phyloP scores from a whole-genome alignment of 768 basidiomycete genomes.

The Tephrocybe sp. region DNA sequence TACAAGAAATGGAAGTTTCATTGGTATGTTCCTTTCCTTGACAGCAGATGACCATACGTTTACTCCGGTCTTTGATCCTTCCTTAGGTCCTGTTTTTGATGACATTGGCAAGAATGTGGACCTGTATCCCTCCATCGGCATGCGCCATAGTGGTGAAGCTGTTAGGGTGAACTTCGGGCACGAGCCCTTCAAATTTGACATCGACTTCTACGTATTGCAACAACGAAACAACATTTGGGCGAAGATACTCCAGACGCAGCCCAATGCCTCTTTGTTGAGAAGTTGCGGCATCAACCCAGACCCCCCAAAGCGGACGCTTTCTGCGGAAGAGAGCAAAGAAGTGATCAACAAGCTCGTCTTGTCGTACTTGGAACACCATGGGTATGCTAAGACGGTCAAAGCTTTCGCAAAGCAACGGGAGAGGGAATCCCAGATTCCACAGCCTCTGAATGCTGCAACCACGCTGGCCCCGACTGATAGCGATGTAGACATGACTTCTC shows the following conservation, averaged over 20 bases:
- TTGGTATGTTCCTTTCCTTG: conserved; percentile 44
- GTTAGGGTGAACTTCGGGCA: conserved; percentile 89
- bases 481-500: conserved; percentile 52
- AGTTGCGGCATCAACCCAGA: conserved; percentile 22
- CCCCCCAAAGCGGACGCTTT: conserved; percentile 24
- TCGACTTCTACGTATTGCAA: conserved; percentile 81
- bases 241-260: conserved; percentile 57
- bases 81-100: conserved; percentile 66
- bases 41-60: not conserved
- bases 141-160: conserved; percentile 77
- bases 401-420: conserved; percentile 56
- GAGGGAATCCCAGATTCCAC: conserved; percentile 13
- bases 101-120: conserved; percentile 64
- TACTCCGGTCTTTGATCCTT: not conserved
- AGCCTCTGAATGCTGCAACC: conserved; percentile 12
- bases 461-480: conserved; percentile 6
- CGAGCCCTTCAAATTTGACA: conserved; percentile 85
- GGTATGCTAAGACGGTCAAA: conserved; percentile 71
- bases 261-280: conserved; percentile 39
- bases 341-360: conserved; percentile 74
- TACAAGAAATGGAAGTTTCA: conserved; percentile 80
- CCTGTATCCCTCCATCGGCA: conserved; percentile 85
- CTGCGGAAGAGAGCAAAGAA: conserved; percentile 53
- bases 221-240: conserved; percentile 67
- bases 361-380: conserved; percentile 82